Evolutionary conservation across 108 stramenopile species (phyloP), one percentile per base, ranked within the genome.

Genomic region (Hondaea fermentalgiana): DNA sequence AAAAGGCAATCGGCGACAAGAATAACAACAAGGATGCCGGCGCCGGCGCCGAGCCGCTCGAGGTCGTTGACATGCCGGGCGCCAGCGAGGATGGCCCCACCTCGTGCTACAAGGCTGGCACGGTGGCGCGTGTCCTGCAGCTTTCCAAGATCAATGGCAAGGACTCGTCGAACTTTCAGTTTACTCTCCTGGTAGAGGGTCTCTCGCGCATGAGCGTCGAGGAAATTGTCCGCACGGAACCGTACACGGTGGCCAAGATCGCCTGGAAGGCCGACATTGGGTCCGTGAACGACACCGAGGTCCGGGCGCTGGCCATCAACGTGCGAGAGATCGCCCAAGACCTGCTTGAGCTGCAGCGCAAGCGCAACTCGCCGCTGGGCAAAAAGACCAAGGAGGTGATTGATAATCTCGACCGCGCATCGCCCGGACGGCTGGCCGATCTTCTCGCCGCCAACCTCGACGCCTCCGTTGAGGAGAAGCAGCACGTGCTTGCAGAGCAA

Each of bases 361-460:
- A 97, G 72, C 88, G 95, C 58, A 98, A 97, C 90, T 95, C 96
- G 5, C 92, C 98, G 4, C 96, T 98, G 88, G 95, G 96, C 55
- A 97, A 99, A 88, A 96, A 96, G 87, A 94, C 97, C 3, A 93
- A 92, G 59, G 91, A 95, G 87, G 97, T 96, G 89, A 95, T 95
- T n/a, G 93, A 95, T 91, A 91, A 94, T 47, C 90, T 97, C 43
- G 95, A 97, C 91, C 92, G 95, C 21, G 95, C 95, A 88, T 96
- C 98, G 94, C 98, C 98, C 1, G 98, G 95, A 90, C 93, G 95
- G 69, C 91, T 99, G 19, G 97, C 92, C 43, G 98, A 99, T 88
- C 97, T 99, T 91, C 96, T 96, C 6, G 96, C 97, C 25, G 92
- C 95, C 60, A 89, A 98, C 8, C 76, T 89, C 43, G 94, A 96